phyloP scores from a whole-genome alignment of 2,329 filamentous ascomycete species.

The Bipolaris zeicola region DNA sequence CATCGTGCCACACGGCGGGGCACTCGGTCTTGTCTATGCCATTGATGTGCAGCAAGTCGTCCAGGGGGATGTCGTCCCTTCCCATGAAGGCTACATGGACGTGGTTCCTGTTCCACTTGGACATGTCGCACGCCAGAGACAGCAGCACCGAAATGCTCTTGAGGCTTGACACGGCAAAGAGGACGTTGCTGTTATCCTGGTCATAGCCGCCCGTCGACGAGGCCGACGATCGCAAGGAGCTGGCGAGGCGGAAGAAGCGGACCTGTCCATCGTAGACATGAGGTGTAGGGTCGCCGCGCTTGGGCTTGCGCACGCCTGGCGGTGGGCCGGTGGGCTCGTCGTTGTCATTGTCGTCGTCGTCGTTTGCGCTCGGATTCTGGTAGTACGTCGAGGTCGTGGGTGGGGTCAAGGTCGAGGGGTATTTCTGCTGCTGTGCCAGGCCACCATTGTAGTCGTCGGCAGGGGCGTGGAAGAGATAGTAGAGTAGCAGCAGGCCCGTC shows the following conservation, averaged over 20 bases:
- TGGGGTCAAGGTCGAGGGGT: conserved; percentile 5
- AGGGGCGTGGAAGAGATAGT: conserved; percentile 63
- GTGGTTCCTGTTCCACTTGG: conserved; percentile 66
- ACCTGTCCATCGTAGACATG: conserved; percentile 69
- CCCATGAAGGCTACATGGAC: conserved; percentile 86
- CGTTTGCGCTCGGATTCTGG: conserved; percentile 10
- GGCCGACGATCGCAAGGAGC: conserved; percentile 64
- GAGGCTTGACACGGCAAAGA: conserved; percentile 79
- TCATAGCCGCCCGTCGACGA: conserved; percentile 59
- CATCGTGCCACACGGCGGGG: conserved; percentile 71
- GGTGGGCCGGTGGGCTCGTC: conserved; percentile 37
- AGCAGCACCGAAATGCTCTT: conserved; percentile 74
- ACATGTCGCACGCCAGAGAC: conserved; percentile 89
- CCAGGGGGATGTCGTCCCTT: conserved; percentile 69
- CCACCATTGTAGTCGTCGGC: not conserved
- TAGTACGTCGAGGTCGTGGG: conserved; percentile 17
- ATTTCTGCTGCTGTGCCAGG: not conserved
- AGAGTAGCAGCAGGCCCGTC: conserved; percentile 58
- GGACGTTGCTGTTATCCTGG: conserved; percentile 68
- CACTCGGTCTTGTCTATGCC: conserved; percentile 73
- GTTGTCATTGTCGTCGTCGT: not conserved
- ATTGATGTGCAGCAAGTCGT: conserved; percentile 75
- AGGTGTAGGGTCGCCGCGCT: conserved; percentile 20
- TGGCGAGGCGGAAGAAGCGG: conserved; percentile 68
- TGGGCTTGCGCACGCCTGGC: conserved; percentile 27